Base-by-base conservation (phyloP, 108 stramenopile species). In the Cyclostephanos invisitatus region DNA sequence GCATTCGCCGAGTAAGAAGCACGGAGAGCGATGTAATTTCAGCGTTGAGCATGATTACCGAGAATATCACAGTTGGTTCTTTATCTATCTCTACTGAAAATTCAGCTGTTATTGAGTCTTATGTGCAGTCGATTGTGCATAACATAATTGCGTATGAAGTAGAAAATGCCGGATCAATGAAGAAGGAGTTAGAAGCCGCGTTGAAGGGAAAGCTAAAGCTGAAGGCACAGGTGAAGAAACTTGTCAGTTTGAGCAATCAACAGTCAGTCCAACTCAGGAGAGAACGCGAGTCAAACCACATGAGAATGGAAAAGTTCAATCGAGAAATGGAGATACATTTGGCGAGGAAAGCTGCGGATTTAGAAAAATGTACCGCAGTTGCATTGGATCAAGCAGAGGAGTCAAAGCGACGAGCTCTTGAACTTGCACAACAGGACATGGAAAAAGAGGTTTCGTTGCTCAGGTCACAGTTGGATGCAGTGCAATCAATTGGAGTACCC, bases 271-370 rank as follows among this genome's bases (percentile, higher is more conserved):
- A 51, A 48, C 47, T 70, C 9, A 12, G 9, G 48, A 47, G 32
- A 47, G 18, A 20, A 59, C 40, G 21, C 17, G 28, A 48, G 37
- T 47, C 59, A 62, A 40, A 54, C 48, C 32, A 49, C 46, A 18
- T 57, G 12, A 28, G 58, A 68, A 53, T 32, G 15, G 68, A 46
- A 14, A 68, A 68, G 14, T 54, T 54, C 53, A 54, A 54, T 25
- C 53, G 53, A 25, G 68, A 68, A 28, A 49, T 70, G 59, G 59
- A 58, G 21, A 48, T 62, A n/a, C 59, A 62, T 7, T 51, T 70
- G 58, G 61, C 70, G 9, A 58, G 70, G 6, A 70, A 70, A 36
- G 70, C 70, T 18, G 57, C 70, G n/a, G 70, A 70, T 35, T 27
- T 70, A 6, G 50, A 70, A 49, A 48, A 58, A 35, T 70, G 70